Percentiles rank a stretch among this genome's conserved stretches.
These are phyloP conservation scores for Nadsonia starkeyi-henricii DNA, from an alignment of 1,139 yeast genomes.

Conservation along the genomic window DNA sequence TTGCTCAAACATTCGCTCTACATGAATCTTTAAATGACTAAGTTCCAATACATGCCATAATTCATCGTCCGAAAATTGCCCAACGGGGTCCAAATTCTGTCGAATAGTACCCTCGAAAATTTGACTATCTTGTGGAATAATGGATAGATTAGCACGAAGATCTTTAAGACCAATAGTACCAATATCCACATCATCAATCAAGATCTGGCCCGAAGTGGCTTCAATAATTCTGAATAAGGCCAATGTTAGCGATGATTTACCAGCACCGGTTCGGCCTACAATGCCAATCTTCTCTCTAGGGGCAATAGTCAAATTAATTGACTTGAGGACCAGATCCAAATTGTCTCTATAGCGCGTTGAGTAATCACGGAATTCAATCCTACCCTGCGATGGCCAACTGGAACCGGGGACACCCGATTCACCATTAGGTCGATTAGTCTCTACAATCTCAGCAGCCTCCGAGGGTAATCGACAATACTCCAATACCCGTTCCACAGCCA, in stretches of 20 bases:
- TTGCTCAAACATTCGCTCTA: constrained; percentile 4
- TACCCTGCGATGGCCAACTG: constrained; percentile 49
- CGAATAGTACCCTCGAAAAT: constrained; percentile 51
- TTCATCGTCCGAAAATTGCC: constrained; percentile 32
- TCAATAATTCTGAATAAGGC: constrained; percentile 50
- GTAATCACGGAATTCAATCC: constrained; percentile 42
- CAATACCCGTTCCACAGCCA: constrained; percentile 60
- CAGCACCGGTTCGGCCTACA: constrained; percentile 71
- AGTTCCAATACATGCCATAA: constrained; percentile 45
- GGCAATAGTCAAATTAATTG: constrained; percentile 31
- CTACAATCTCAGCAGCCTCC: constrained; percentile 31
- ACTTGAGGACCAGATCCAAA: constrained; percentile 54
- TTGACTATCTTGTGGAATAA: constrained; percentile 69
- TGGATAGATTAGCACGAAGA: constrained; percentile 42
- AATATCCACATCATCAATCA: constrained; percentile 48
- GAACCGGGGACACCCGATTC: constrained; percentile 27
- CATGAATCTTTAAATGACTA: constrained; percentile 1
- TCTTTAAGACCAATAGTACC: constrained; percentile 39
- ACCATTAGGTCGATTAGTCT: constrained; percentile 1
- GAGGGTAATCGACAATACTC: constrained; percentile 52
- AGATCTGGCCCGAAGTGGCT: constrained; percentile 34
- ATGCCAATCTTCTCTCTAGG: constrained; percentile 52
- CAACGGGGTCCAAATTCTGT: constrained; percentile 53
- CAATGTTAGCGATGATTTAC: constrained; percentile 52
- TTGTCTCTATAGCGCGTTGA: constrained; percentile 57